phyloP scores from a whole-genome alignment of 2,329 filamentous ascomycete species.

The Aspergillus neotritici region DNA sequence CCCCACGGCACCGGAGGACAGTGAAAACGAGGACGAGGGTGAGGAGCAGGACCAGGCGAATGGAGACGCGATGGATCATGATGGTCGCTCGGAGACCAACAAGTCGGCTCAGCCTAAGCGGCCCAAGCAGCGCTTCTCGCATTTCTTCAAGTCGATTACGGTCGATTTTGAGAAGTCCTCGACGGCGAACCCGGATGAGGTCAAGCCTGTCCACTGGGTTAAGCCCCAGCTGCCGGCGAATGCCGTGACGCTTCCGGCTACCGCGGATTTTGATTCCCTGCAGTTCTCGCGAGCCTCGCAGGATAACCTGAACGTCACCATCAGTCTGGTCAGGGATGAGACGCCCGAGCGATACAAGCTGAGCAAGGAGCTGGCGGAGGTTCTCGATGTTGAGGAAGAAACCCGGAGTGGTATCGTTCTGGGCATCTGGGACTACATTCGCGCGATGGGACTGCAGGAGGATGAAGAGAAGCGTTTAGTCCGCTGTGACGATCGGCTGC shows the following conservation, averaged over 20 bases:
- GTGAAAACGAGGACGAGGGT: slow-evolving; percentile 38
- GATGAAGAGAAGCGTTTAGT: slow-evolving; percentile 93
- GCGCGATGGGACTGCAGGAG: slow-evolving; percentile 77
- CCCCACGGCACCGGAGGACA: slow-evolving; percentile 46
- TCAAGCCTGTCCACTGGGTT: slow-evolving; percentile 69
- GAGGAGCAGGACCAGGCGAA: slow-evolving; percentile 33
- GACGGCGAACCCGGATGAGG: slow-evolving; percentile 38
- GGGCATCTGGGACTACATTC: slow-evolving; percentile 93
- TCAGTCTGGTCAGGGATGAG: slow-evolving; percentile 81
- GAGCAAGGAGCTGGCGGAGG: slow-evolving; percentile 70
- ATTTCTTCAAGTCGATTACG: slow-evolving; percentile 49
- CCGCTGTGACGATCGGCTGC: slow-evolving; percentile 77
- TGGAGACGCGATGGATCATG: slow-evolving; percentile 57
- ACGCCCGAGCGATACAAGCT: slow-evolving; percentile 77
- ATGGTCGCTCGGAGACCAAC: slow-evolving; percentile 38
- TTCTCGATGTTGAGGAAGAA: slow-evolving; percentile 80
- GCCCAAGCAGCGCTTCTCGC: slow-evolving; percentile 40
- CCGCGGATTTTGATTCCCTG: slow-evolving; percentile 80
- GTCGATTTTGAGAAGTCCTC: slow-evolving; percentile 47
- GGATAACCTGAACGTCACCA: slow-evolving; percentile 83
- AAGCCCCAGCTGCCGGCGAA: slow-evolving; percentile 59
- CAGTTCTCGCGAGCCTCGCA: slow-evolving; percentile 89
- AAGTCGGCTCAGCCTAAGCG: slow-evolving; percentile 22
- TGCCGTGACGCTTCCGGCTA: slow-evolving; percentile 52
- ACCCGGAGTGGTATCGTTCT: slow-evolving; percentile 83